Evolutionary conservation across 192 early-diverging fungal genomes (phyloP).

Genomic region (Haplosporangium gracile): DNA sequence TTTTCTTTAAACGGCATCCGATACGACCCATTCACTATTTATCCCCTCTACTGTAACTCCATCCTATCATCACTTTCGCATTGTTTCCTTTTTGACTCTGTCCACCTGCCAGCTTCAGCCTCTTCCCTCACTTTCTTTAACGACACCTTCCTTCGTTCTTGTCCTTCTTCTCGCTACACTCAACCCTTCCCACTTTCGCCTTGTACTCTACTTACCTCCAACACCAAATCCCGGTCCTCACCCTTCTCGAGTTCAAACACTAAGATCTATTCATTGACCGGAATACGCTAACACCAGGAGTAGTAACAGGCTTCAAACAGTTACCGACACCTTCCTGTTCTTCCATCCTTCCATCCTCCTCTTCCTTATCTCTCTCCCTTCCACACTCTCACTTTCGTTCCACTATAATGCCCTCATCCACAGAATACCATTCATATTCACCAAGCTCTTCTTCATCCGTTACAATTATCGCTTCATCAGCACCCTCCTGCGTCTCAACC

Average conservation of each 20-base stretch:
- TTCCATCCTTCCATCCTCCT: too few species aligned
- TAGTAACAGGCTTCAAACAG: too few species aligned
- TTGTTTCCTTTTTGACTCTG: not conserved
- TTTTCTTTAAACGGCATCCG: too few species aligned
- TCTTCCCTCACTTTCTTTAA: not conserved
- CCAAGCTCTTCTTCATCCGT: slow-evolving; percentile 42
- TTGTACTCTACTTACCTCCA: too few species aligned
- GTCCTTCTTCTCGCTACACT: not conserved
- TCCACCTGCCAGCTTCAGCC: not conserved
- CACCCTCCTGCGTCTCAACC: slow-evolving; percentile 50
- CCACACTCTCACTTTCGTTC: not conserved
- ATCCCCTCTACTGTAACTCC: not conserved
- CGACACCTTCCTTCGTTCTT: not conserved
- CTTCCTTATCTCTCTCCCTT: not conserved
- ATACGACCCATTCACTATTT: not conserved
- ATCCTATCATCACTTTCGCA: not conserved
- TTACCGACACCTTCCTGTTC: too few species aligned
- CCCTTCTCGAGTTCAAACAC: too few species aligned
- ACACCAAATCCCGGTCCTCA: too few species aligned
- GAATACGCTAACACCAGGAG: too few species aligned
- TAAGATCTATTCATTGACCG: too few species aligned
- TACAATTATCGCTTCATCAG: slow-evolving; percentile 57
- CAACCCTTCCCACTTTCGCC: too few species aligned
- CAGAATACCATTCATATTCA: slow-evolving; percentile 17
- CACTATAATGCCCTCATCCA: not conserved